Base-by-base conservation (phyloP, 2,329 filamentous ascomycete genomes). In the Scedosporium aurantiacum region DNA sequence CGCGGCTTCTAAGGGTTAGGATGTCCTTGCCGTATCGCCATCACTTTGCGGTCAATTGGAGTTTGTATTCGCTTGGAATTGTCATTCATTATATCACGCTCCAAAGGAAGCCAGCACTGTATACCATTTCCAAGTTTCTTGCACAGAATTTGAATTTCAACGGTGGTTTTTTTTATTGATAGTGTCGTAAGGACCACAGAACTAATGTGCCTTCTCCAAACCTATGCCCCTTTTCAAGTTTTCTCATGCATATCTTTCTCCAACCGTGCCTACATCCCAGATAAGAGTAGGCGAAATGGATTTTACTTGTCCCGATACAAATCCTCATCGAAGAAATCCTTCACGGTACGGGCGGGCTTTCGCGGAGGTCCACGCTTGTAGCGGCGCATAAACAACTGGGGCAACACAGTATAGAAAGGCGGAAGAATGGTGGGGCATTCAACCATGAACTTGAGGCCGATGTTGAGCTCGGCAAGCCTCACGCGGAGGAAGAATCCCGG, bases 401-500 rank as follows among this genome's bases (percentile, higher is more conserved):
- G 80, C 27, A 91, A 74, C 62, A 84, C 83, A 0, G 77, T 80
- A 68, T 88, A 84, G 68, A 88, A 89, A 0, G 80, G 82, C 2
- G 83, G 83, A 62, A 82, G 80, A 10, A 86, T 69, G 0, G 77
- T 77, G 28, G 75, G 69, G 16, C 87, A 70, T 1, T 77, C 72
- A 68, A 86, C 86, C 69, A 91, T 82, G 69, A 88, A 91, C 64
- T 76, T 78, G 25, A 90, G 63, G 2, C 84, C 87, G 25, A 86
- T 83, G 66, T 80, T 80, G 25, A 89, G 71, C 62, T 84, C 75
- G 65, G 79, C 82, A 8, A 89, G 74, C 0, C 71, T 73, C 0
- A 82, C 72, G 27, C 79, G 76, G 40, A 89, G 67, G 70, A 86
- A 88, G 78, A 88, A 82, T 0, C 90, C 89, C 0, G 79, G 71